phyloP scores from a whole-genome alignment of 202 grass and related monocot species.

The Eragrostis tef region DNA sequence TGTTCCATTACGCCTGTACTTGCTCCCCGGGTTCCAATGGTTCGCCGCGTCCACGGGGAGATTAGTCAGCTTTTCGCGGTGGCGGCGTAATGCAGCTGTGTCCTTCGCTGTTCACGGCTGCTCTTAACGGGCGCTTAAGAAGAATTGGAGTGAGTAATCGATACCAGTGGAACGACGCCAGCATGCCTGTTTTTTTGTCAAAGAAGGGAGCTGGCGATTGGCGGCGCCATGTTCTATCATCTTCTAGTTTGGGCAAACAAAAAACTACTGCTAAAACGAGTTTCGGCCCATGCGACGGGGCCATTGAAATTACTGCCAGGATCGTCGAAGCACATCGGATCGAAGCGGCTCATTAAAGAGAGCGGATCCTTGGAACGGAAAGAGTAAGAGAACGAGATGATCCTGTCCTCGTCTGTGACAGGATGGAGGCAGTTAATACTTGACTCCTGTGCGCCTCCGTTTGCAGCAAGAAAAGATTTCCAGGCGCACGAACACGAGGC shows the following conservation, averaged over 20 bases:
- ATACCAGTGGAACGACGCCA: not conserved
- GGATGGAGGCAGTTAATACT: slow-evolving; percentile 42
- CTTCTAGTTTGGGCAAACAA: not conserved
- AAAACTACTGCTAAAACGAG: not conserved
- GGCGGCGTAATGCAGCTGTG: not conserved
- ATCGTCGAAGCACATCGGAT: not conserved
- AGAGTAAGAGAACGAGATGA: not conserved
- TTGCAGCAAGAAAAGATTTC: slow-evolving; percentile 41
- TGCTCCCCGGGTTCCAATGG: slow-evolving; percentile 7
- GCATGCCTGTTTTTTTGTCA: slow-evolving; percentile 35
- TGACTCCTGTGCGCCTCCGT: not conserved
- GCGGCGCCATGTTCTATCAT: not conserved
- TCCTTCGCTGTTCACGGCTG: slow-evolving; percentile 27
- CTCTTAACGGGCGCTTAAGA: slow-evolving; percentile 10
- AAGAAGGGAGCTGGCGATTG: not conserved
- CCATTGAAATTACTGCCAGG: not conserved
- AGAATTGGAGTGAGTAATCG: not conserved
- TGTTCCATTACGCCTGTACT: slow-evolving; percentile 1
- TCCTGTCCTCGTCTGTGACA: slow-evolving; percentile 33
- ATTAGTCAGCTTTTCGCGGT: not conserved
- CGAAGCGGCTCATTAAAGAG: slow-evolving; percentile 34
- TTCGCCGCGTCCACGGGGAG: not conserved
- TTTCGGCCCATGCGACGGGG: slow-evolving; percentile 34
- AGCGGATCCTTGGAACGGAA: slow-evolving; percentile 16
- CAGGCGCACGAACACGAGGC: slow-evolving; percentile 21